phyloP scores from a whole-genome alignment of 2,329 filamentous ascomycete species.

The Periglandula ipomoeae region DNA sequence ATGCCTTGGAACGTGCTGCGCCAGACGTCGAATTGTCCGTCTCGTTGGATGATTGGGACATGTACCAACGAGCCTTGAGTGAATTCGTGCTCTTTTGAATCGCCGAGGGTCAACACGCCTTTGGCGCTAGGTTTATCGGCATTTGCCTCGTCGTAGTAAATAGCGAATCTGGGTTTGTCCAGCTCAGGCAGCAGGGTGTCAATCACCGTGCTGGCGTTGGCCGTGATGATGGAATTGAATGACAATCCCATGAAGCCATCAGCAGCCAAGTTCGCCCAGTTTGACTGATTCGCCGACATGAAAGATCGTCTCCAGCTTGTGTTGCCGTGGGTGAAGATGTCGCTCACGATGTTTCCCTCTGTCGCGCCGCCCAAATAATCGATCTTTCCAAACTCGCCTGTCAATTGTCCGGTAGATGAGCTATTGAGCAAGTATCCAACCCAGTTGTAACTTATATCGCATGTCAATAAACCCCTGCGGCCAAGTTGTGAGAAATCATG shows the following conservation, averaged over 20 bases:
- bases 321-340: constrained; percentile 15
- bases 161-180: constrained; percentile 22
- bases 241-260: constrained; percentile 27
- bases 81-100: constrained; percentile 21
- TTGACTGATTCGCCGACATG: constrained; percentile 20
- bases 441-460: constrained; percentile 17
- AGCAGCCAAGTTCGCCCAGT: constrained; percentile 19
- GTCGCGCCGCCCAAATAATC: constrained; percentile 22
- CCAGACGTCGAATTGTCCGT: constrained; percentile 22
- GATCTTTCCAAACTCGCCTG: constrained; percentile 15
- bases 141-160: constrained; percentile 19
- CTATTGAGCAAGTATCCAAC: constrained; percentile 17
- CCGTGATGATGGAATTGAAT: constrained; percentile 22
- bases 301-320: constrained; percentile 20
- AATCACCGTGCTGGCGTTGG: constrained; percentile 19
- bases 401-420: constrained; percentile 17
- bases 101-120: constrained; percentile 24
- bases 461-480: too few relatives aligned
- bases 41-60: constrained; percentile 10
- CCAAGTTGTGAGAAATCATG: too few relatives aligned
- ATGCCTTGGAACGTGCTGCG: constrained; percentile 11
- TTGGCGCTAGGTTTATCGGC: constrained; percentile 7
- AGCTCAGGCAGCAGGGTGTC: constrained; percentile 23
- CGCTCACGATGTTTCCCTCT: constrained; percentile 17
- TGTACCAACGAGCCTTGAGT: constrained; percentile 14